phyloP scores from a whole-genome alignment of 192 early-diverging fungal genomes.

The Podila epicladia region DNA sequence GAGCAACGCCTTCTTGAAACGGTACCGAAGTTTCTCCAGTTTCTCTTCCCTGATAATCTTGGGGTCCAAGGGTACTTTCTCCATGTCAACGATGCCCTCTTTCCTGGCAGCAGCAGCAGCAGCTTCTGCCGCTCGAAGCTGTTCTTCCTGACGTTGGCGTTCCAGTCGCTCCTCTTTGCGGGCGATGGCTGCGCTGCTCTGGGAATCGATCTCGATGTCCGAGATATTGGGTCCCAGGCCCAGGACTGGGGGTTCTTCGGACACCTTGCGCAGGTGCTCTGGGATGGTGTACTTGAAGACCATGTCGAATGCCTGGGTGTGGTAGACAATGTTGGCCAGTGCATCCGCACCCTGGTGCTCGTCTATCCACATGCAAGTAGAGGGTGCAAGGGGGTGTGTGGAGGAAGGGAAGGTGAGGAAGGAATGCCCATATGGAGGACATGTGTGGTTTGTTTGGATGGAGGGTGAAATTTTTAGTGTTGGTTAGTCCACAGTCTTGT shows the following conservation, averaged over 20 bases:
- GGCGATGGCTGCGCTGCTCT: conserved; percentile 13
- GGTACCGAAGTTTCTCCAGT: conserved; percentile 15
- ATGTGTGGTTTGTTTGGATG: background rate
- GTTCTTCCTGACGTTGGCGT: conserved; percentile 4
- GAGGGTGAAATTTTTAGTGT: too few relatives aligned
- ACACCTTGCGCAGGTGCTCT: conserved; percentile 29
- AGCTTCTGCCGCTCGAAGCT: background rate
- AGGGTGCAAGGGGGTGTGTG: background rate
- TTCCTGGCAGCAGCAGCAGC: conserved; percentile 4
- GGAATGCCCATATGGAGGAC: background rate
- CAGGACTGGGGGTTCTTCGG: conserved; percentile 15
- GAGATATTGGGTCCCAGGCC: conserved; percentile 7
- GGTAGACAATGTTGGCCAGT: conserved; percentile 50
- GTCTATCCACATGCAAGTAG: conserved; percentile 15
- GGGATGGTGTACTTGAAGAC: conserved; percentile 49
- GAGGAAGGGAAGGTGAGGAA: background rate
- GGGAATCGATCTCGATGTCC: conserved; percentile 23
- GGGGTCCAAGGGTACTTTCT: conserved; percentile 11
- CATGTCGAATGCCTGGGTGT: conserved; percentile 51
- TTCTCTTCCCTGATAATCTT: conserved; percentile 25
- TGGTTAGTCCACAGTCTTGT: too few relatives aligned
- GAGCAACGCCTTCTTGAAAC: conserved; percentile 53
- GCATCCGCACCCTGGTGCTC: conserved; percentile 50
- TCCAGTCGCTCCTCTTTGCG: conserved; percentile 1
- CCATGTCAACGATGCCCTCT: conserved; percentile 17